phyloP scores from a whole-genome alignment of 2,329 filamentous ascomycete species.

The Pseudogymnoascus destructans region DNA sequence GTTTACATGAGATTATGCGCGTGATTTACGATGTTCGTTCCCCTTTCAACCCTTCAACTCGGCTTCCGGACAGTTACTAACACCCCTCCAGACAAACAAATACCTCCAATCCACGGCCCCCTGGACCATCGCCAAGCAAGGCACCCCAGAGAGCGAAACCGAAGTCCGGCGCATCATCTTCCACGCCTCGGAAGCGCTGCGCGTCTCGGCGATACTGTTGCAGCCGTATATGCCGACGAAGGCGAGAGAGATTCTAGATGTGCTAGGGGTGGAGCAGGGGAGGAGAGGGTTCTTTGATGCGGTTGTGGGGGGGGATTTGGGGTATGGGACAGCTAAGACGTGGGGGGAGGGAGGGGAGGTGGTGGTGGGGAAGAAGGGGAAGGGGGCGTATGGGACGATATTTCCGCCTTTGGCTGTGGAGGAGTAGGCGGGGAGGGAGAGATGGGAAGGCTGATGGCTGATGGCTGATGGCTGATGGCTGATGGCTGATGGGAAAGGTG shows the following conservation, averaged over 20 bases:
- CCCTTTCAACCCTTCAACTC: no score
- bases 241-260: constrained; percentile 57
- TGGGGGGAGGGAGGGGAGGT: constrained; percentile 28
- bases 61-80: constrained; percentile 12
- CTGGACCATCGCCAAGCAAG: constrained; percentile 45
- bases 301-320: constrained; percentile 46
- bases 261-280: constrained; percentile 54
- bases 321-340: constrained; percentile 45
- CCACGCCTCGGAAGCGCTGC: constrained; percentile 59
- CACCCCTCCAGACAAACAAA: constrained; percentile 44
- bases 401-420: background rate
- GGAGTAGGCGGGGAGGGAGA: background rate
- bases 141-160: constrained; percentile 25
- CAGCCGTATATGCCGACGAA: constrained; percentile 86
- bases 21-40: constrained; percentile 43
- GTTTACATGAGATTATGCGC: constrained; percentile 51
- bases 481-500: background rate
- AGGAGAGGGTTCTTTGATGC: constrained; percentile 53
- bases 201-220: constrained; percentile 69
- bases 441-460: background rate
- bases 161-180: constrained; percentile 52
- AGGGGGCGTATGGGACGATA: background rate
- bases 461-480: background rate
- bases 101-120: constrained; percentile 53
- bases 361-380: constrained; percentile 28